Conservation (phyloP, 1,284 basidiomycete species). For the Coniophora puteana region DNA sequence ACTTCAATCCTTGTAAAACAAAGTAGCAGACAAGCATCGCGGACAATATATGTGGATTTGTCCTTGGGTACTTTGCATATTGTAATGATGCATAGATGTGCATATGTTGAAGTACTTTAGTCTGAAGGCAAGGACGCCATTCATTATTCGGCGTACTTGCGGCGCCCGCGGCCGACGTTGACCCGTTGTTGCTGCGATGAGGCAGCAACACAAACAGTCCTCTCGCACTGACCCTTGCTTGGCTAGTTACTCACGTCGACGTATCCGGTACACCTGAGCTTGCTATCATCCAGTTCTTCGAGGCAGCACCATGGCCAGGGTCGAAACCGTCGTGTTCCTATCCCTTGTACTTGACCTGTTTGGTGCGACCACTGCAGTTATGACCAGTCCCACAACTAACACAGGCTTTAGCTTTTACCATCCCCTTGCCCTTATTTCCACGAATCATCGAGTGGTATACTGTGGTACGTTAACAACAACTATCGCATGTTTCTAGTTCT, state of each 20-base stretch:
- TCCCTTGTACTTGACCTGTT: slow-evolving; percentile 86
- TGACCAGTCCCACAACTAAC: slow-evolving; percentile 10
- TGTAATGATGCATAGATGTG: too few relatives aligned
- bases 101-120: too few relatives aligned
- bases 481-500: neutral
- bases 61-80: too few relatives aligned
- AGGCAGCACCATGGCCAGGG: slow-evolving; percentile 47
- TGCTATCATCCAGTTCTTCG: neutral
- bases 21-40: too few relatives aligned
- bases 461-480: slow-evolving; percentile 39
- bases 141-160: too few relatives aligned
- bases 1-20: too few relatives aligned
- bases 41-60: too few relatives aligned
- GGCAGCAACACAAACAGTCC: too few relatives aligned
- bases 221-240: neutral
- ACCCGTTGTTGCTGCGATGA: neutral
- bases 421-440: slow-evolving; percentile 89
- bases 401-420: slow-evolving; percentile 72
- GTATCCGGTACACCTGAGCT: too few relatives aligned
- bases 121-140: too few relatives aligned
- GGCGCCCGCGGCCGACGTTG: neutral
- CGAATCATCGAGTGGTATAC: slow-evolving; percentile 89
- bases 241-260: neutral
- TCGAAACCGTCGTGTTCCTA: slow-evolving; percentile 77
- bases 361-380: slow-evolving; percentile 35